Evolutionary conservation across 129 eudicot genomes (phyloP).

Genomic region (Centrapalus pauciflorus): DNA sequence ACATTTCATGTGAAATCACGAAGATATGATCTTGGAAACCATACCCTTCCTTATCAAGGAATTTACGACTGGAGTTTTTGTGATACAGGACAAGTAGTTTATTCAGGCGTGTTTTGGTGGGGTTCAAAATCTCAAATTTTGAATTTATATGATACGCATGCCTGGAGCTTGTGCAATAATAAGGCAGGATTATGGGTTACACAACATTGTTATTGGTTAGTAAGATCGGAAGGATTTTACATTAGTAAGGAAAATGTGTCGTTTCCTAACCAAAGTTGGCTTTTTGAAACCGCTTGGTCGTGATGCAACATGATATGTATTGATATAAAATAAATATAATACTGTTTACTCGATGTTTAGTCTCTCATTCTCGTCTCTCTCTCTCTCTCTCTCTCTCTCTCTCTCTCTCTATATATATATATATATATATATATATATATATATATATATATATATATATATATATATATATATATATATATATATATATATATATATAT

Average conservation of each 20-base stretch:
- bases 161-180: background rate
- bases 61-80: slow-evolving; percentile 3
- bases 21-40: no score
- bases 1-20: no score
- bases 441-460: no score
- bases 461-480: no score
- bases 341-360: no score
- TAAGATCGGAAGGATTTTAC: background rate
- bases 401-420: no score
- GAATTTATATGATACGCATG: background rate
- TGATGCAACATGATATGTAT: no score
- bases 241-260: background rate
- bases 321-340: no score
- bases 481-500: no score
- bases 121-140: background rate
- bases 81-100: background rate
- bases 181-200: background rate
- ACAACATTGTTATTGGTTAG: slow-evolving; percentile 17
- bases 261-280: background rate
- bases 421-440: no score
- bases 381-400: no score
- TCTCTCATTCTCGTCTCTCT: no score
- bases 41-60: background rate
- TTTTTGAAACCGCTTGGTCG: background rate
- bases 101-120: background rate